Percentiles rank a stretch among this genome's conserved stretches.
Conservation (phyloP, 257 asterid genomes). For the Verbascum thapsus region DNA sequence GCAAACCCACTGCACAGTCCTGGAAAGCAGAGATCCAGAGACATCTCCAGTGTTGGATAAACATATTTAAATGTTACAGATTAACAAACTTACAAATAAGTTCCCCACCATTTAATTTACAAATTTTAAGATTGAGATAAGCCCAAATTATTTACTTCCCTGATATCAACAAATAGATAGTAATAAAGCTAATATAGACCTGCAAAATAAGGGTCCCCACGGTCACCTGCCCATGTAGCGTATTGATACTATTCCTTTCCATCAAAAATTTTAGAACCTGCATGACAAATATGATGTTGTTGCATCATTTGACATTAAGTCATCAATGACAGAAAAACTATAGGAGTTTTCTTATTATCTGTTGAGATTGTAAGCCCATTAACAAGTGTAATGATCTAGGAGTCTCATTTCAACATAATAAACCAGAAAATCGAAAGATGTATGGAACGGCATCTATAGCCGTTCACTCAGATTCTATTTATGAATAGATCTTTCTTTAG, state of each 20-base stretch:
- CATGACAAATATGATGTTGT: slow-evolving; percentile 30
- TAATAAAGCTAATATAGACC: slow-evolving; percentile 43
- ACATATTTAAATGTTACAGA: slow-evolving; percentile 22
- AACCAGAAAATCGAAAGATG: no score
- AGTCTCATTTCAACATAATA: no score
- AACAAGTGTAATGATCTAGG: no score
- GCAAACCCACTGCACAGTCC: slow-evolving; percentile 90
- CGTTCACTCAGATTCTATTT: no score
- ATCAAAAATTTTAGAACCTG: slow-evolving; percentile 84
- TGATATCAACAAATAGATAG: slow-evolving; percentile 21
- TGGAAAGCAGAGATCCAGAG: slow-evolving; percentile 41
- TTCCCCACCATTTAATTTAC: slow-evolving; percentile 10
- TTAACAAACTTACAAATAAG: slow-evolving; percentile 19
- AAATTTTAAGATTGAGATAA: slow-evolving; percentile 20
- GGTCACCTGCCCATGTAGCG: slow-evolving; percentile 79
- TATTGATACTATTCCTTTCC: slow-evolving; percentile 70
- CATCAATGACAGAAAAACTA: slow-evolving; percentile 20
- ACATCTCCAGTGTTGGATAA: slow-evolving; percentile 35
- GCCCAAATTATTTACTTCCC: slow-evolving; percentile 7
- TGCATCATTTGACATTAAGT: slow-evolving; percentile 26
- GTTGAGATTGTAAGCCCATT: no score
- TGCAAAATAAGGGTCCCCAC: slow-evolving; percentile 82
- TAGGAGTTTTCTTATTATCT: not conserved
- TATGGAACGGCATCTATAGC: no score
- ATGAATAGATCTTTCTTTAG: no score